Evolutionary conservation across 2,329 filamentous ascomycete genomes (phyloP).

Genomic region (Colletotrichum scovillei): DNA sequence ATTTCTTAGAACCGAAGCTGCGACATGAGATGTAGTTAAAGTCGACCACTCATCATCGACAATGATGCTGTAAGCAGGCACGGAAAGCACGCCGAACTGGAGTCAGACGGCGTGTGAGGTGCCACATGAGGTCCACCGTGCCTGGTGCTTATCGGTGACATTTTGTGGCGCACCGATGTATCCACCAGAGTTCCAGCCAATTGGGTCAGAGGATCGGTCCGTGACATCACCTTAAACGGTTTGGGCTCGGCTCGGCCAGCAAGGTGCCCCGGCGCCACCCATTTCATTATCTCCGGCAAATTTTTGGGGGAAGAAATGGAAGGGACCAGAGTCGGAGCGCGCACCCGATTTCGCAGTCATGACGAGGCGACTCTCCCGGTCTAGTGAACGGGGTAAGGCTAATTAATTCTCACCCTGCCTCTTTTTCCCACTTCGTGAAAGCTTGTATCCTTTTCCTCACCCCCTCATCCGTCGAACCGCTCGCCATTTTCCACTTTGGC

Average conservation of each 20-base stretch:
- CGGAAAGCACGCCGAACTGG: conserved; percentile 22
- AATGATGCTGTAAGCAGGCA: conserved; percentile 25
- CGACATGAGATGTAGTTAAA: conserved; percentile 28
- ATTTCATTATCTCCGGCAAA: conserved; percentile 37
- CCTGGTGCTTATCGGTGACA: conserved; percentile 30
- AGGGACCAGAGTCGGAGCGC: conserved; percentile 15
- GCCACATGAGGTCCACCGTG: conserved; percentile 18
- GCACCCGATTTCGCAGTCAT: conserved; percentile 33
- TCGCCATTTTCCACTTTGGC: not conserved
- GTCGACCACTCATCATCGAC: conserved; percentile 32
- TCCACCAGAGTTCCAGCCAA: conserved; percentile 18
- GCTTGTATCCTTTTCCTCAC: conserved; percentile 12
- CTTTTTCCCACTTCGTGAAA: conserved; percentile 20
- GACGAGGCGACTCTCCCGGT: conserved; percentile 22
- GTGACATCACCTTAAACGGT: conserved; percentile 26
- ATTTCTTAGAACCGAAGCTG: not conserved
- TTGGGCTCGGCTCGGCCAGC: conserved; percentile 28
- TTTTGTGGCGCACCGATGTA: conserved; percentile 14
- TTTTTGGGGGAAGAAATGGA: conserved; percentile 21
- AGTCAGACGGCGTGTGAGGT: conserved; percentile 29
- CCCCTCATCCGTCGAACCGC: conserved; percentile 9
- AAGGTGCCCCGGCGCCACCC: conserved; percentile 30
- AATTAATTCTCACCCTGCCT: conserved; percentile 16
- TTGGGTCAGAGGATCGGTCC: not conserved
- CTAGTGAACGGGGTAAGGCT: conserved; percentile 27